Evolutionary conservation across 306 rosid genomes (phyloP).

Genomic region (Ormosia emarginata): DNA sequence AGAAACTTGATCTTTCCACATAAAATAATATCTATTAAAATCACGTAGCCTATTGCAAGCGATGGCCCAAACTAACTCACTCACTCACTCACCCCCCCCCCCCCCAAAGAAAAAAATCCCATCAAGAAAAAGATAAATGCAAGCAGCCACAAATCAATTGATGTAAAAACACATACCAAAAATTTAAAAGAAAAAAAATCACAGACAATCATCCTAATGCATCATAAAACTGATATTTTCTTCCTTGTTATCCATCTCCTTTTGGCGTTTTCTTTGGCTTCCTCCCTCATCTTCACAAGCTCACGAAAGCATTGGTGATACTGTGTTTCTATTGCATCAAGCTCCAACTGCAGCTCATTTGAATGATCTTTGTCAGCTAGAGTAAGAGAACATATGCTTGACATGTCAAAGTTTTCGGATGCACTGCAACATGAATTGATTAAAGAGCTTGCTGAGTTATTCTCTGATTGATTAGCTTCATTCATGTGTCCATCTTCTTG

Average conservation of each 20-base stretch:
- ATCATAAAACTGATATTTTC: constrained; percentile 38
- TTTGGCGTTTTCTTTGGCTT: constrained; percentile 54
- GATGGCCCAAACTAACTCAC: too few species aligned
- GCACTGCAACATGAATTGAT: constrained; percentile 26
- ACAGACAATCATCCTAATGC: neutral
- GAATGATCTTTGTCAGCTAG: constrained; percentile 29
- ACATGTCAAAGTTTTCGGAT: constrained; percentile 29
- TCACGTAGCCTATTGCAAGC: neutral
- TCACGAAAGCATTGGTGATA: constrained; percentile 48
- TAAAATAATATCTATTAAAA: neutral
- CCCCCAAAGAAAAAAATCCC: neutral
- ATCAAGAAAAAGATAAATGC: neutral
- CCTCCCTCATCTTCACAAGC: constrained; percentile 65
- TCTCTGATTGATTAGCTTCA: constrained; percentile 29
- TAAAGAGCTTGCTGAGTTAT: constrained; percentile 34
- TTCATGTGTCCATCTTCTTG: constrained; percentile 24
- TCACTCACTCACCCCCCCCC: too few species aligned
- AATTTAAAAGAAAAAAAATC: neutral
- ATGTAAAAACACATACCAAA: neutral
- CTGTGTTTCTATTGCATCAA: constrained; percentile 58
- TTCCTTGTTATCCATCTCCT: constrained; percentile 68
- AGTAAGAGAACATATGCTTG: constrained; percentile 42
- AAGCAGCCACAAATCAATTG: constrained; percentile 24
- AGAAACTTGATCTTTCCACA: neutral
- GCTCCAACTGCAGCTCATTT: constrained; percentile 57